Conservation (phyloP, 1,139 yeast species). For the Taphrina wiesneri region DNA sequence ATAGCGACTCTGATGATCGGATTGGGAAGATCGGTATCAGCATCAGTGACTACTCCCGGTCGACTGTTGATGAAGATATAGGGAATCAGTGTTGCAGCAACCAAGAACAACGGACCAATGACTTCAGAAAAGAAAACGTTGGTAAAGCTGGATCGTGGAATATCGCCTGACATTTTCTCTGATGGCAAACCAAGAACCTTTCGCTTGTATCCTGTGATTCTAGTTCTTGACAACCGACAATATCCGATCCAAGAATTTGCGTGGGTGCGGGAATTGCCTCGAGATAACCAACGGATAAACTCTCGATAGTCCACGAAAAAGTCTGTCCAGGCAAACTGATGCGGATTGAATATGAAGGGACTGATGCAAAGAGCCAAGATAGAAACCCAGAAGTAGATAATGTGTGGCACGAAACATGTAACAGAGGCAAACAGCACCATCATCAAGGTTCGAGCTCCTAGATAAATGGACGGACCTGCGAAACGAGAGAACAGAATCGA, state of each 20-base stretch:
- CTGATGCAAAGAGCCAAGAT: slow-evolving; percentile 85
- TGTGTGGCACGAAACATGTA: slow-evolving; percentile 95
- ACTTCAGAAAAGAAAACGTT: slow-evolving; percentile 85
- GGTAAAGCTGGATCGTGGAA: slow-evolving; percentile 88
- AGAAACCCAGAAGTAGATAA: slow-evolving; percentile 98
- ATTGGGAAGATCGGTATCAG: slow-evolving; percentile 57
- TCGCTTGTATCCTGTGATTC: slow-evolving; percentile 97
- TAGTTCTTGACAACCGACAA: slow-evolving; percentile 90
- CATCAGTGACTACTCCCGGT: slow-evolving; percentile 59
- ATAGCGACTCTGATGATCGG: slow-evolving; percentile 80
- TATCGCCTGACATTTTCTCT: slow-evolving; percentile 93
- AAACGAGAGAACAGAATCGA: slow-evolving; percentile 92
- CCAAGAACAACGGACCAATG: slow-evolving; percentile 76
- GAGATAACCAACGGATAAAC: slow-evolving; percentile 95
- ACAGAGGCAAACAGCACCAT: slow-evolving; percentile 89
- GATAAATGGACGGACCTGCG: slow-evolving; percentile 94
- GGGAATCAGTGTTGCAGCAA: slow-evolving; percentile 89
- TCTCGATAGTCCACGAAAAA: slow-evolving; percentile 98
- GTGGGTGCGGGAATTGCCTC: slow-evolving; percentile 99
- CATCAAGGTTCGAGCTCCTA: slow-evolving; percentile 90
- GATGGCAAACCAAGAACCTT: slow-evolving; percentile 56
- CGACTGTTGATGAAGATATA: slow-evolving; percentile 94
- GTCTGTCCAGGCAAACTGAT: slow-evolving; percentile 98
- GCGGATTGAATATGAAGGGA: slow-evolving; percentile 96
- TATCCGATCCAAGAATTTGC: slow-evolving; percentile 99